A percentile compares a stretch with the other conserved stretches of the same genome.
Evolutionary conservation across 148 eudicot species (phyloP).

Genomic region (Drosera capensis): DNA sequence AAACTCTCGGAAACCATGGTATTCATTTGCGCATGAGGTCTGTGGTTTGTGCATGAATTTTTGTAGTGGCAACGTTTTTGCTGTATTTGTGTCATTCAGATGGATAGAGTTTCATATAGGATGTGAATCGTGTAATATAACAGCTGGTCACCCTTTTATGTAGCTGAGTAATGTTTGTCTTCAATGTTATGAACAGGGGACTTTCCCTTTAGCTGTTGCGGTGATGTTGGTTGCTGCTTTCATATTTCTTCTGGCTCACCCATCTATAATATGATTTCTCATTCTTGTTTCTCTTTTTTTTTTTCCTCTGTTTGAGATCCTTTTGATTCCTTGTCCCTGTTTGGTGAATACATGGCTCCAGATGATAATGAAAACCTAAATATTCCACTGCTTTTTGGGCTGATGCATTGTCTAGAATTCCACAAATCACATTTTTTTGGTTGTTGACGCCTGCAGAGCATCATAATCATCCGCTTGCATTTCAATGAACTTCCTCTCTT

Average conservation of each 20-base stretch:
- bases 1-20: too few species aligned
- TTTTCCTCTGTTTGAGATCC: too few species aligned
- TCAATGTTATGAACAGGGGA: too few species aligned
- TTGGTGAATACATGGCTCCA: constrained; percentile 23
- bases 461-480: constrained; percentile 35
- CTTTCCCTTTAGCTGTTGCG: too few species aligned
- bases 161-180: too few species aligned
- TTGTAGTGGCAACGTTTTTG: too few species aligned
- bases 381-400: constrained; percentile 21
- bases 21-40: too few species aligned
- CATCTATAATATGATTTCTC: constrained; percentile 13
- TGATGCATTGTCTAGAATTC: constrained; percentile 14
- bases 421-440: constrained; percentile 15
- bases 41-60: too few species aligned
- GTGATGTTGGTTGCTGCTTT: background rate
- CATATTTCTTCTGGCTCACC: background rate
- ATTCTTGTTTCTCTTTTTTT: constrained; percentile 11
- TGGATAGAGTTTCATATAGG: too few species aligned
- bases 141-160: too few species aligned
- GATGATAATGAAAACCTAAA: constrained; percentile 19
- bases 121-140: too few species aligned
- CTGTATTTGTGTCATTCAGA: too few species aligned
- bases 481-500: constrained; percentile 33
- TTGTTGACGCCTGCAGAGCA: constrained; percentile 46
- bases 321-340: constrained; percentile 13